phyloP scores from a whole-genome alignment of 495 filamentous ascomycete species.

The Friedmanniomyces endolithicus region DNA sequence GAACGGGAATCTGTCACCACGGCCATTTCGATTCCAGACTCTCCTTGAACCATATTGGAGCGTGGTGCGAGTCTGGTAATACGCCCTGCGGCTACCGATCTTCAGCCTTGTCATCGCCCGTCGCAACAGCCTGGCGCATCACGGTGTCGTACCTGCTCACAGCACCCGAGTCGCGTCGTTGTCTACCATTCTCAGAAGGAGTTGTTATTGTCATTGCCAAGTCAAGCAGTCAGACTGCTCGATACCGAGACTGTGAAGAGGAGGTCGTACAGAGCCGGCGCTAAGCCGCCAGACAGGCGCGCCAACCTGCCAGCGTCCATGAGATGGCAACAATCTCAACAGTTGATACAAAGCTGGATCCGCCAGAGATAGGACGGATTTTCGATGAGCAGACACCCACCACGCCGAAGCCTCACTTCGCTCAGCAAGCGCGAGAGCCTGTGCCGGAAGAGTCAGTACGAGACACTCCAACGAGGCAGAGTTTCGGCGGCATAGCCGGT shows the following conservation, averaged over 20 bases:
- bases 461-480: conserved; percentile 51
- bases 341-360: conserved; percentile 57
- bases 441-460: conserved; percentile 29
- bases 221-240: background rate
- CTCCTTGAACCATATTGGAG: conserved; percentile 9
- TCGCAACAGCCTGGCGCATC: background rate
- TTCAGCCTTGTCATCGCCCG: background rate
- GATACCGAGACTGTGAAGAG: background rate
- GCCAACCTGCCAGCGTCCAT: background rate
- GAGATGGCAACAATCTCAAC: conserved; percentile 55
- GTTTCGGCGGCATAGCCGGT: conserved; percentile 41
- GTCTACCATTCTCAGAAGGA: no score
- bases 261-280: conserved; percentile 3
- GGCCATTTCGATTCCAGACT: conserved; percentile 11
- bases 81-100: background rate
- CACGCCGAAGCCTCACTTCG: conserved; percentile 43
- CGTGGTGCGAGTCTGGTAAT: background rate
- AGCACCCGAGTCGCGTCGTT: background rate
- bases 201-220: background rate
- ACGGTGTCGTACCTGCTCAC: background rate
- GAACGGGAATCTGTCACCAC: no score
- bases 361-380: conserved; percentile 35
- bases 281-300: conserved; percentile 4
- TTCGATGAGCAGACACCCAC: conserved; percentile 50
- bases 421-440: conserved; percentile 28